These are phyloP conservation scores for Colletotrichum sp. DNA, from an alignment of 2,329 filamentous ascomycete genomes.

Conservation along the genomic window DNA sequence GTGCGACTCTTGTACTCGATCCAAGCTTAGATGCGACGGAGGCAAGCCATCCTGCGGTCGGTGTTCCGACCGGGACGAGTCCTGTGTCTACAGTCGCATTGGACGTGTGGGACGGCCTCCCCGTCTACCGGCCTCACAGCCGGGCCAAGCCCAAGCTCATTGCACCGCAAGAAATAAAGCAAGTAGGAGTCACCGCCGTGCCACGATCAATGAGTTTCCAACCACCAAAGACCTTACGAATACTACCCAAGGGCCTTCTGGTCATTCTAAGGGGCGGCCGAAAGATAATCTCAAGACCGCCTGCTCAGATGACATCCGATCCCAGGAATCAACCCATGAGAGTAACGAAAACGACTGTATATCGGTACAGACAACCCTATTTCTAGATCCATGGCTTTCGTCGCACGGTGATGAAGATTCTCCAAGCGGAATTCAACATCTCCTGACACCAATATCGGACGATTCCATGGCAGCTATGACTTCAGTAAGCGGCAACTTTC, in stretches of 20 bases:
- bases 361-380: background rate
- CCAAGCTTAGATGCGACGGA: background rate
- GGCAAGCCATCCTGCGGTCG: background rate
- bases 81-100: background rate
- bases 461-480: background rate
- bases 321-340: background rate
- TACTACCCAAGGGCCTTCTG: background rate
- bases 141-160: background rate
- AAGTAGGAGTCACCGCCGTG: background rate
- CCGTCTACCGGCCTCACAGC: background rate
- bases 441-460: background rate
- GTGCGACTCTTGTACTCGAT: background rate
- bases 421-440: background rate
- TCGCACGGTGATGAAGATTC: background rate
- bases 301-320: background rate
- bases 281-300: background rate
- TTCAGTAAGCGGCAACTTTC: background rate
- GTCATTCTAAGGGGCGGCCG: background rate
- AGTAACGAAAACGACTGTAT: background rate
- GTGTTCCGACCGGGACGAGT: background rate
- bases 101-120: background rate
- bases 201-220: background rate
- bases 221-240: background rate
- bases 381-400: background rate
- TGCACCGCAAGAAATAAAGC: background rate